Evolutionary conservation across 108 stramenopile genomes (phyloP), one percentile per base, ranked within the genome.

Genomic region (Aurantiochytrium sp.): DNA sequence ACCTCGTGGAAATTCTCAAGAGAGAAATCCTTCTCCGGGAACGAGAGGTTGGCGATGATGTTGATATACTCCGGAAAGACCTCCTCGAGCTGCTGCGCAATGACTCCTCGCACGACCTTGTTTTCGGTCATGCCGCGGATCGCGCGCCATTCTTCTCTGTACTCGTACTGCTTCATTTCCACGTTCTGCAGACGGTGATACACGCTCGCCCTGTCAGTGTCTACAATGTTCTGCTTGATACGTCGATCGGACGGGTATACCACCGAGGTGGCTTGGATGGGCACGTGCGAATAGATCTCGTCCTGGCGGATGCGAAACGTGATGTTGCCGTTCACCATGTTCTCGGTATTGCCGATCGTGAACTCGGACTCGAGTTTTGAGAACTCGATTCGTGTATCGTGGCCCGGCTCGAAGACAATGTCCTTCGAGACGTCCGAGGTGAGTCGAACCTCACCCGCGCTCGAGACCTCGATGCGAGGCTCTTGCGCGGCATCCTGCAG

Each of bases 91-190:
- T 93, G 89, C 54, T 93, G 93, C 0, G 93, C 93, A 55, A 93
- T 93, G 10, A 93, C 89, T 36, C 93, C 93, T 19, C 93, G 92
- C 4, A 93, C 92, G 10, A 55, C 55, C 19, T 22, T 24, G 73
- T 52, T 30, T n/a, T 92, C 88, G 4, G 68, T 21, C 19, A 90
- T 54, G 37, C 87, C 87, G 5, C 87, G 86, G 1, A 90, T 34
- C 27, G 68, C 37, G 19, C 93, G 90, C 95, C 95, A 96, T 4
- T 94, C 93, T 5, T 92, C 91, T 4, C 93, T 94, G 87, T 95
- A 96, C 30, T 89, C 86, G 68, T 95, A 96, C 45, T 94, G 92
- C 41, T 87, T 69, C 69, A 96, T 85, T 52, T 90, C 87, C 6
- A 96, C 88, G 39, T 89, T 55, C 85, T 90, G 90, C 36, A 96